phyloP scores from a whole-genome alignment of 176 grass and related monocot species.

The Bothriochloa decipiens region DNA sequence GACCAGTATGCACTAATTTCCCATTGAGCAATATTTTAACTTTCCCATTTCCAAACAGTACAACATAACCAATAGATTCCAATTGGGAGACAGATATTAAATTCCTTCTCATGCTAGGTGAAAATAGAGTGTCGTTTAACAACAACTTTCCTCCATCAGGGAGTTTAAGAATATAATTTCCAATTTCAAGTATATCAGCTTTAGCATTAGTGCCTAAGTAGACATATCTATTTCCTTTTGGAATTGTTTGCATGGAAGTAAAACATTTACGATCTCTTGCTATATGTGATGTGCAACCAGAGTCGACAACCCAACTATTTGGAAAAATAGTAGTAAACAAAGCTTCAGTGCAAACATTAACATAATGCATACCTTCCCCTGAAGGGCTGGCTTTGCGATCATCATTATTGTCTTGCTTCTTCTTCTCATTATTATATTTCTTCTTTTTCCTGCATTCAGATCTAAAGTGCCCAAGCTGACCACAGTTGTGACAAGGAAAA shows the following conservation, averaged over 20 bases:
- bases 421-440: background rate
- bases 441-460: background rate
- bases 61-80: constrained; percentile 2
- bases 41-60: background rate
- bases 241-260: background rate
- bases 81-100: background rate
- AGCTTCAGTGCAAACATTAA: constrained; percentile 22
- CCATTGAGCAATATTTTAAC: background rate
- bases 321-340: constrained; percentile 7
- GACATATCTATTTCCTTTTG: constrained; percentile 16
- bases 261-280: background rate
- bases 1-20: background rate
- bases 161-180: no score
- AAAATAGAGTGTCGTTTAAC: background rate
- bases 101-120: constrained; percentile 12
- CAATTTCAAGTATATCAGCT: no score
- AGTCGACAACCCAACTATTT: constrained; percentile 9
- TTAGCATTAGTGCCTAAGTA: background rate
- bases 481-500: background rate
- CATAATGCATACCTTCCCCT: background rate
- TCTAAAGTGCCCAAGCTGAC: background rate
- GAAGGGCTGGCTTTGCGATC: background rate
- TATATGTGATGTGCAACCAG: constrained; percentile 13
- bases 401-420: background rate
- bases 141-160: background rate